Evolutionary conservation across 768 basidiomycete species (phyloP).

Genomic region (Mycena kentingensis): DNA sequence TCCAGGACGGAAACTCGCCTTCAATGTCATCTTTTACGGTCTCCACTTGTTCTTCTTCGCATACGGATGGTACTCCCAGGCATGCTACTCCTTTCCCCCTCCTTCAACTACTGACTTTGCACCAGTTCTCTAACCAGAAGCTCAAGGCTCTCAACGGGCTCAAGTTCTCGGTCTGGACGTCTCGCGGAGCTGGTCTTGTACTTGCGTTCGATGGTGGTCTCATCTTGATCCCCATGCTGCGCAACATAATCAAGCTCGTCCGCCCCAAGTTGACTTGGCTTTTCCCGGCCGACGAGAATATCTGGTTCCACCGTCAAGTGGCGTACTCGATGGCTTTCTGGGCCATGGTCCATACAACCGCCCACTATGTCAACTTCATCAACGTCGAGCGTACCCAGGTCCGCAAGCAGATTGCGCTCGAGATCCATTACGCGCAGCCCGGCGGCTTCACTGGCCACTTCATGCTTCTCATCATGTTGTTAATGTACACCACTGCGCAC

Average conservation of each 20-base stretch:
- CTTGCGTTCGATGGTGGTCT: slow-evolving; percentile 85
- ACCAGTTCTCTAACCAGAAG: slow-evolving; percentile 57
- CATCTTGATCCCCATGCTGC: slow-evolving; percentile 86
- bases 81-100: slow-evolving; percentile 28
- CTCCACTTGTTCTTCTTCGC: slow-evolving; percentile 72
- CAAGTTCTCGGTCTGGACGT: slow-evolving; percentile 84
- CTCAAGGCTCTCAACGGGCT: slow-evolving; percentile 79
- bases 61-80: slow-evolving; percentile 90
- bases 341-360: slow-evolving; percentile 89
- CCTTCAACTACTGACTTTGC: slow-evolving; percentile 4
- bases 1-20: slow-evolving; percentile 65
- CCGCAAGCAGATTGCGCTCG: slow-evolving; percentile 70
- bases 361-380: slow-evolving; percentile 93
- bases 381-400: slow-evolving; percentile 89
- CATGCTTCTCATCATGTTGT: slow-evolving; percentile 91
- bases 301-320: slow-evolving; percentile 95
- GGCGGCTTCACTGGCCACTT: slow-evolving; percentile 96
- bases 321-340: slow-evolving; percentile 95
- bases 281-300: slow-evolving; percentile 91
- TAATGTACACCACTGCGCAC: slow-evolving; percentile 92
- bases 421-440: slow-evolving; percentile 87
- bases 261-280: slow-evolving; percentile 81
- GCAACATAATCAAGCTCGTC: slow-evolving; percentile 82
- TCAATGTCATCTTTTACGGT: slow-evolving; percentile 82
- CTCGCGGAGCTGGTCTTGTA: slow-evolving; percentile 89